Evolutionary conservation across 495 filamentous ascomycete species (phyloP), one percentile per base, ranked within the genome.

Genomic region (Annulohypoxylon stygium): DNA sequence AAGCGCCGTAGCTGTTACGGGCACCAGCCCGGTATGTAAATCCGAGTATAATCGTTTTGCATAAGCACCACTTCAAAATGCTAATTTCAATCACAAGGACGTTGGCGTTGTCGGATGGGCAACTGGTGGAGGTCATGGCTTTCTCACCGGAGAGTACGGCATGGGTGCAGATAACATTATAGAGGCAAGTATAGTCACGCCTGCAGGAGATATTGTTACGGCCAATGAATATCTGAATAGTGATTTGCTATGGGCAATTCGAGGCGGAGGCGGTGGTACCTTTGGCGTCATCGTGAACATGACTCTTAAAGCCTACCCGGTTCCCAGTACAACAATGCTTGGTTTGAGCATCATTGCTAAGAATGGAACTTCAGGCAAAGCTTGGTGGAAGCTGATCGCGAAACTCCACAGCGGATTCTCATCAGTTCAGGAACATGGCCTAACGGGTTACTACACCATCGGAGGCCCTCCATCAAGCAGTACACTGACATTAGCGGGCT

Each of bases 121-220:
- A 16, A 86, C 88, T 71, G 89, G 89, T 4, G 90, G 90, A 20
- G 91, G 91, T 3, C 90, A 92, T 67, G 79, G 80, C 18, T 20
- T 72, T 33, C 51, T 86, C 16, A 80, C 80, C 0, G 74, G 73
- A 9, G 48, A 75, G 2, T 81, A 82, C 34, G 86, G 86, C 7
- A 78, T 88, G 30, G 85, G 76, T 2, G 82, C 84, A 10, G 83
- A 85, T 50, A 80, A 84, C 2, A 76, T 83, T 7, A 70, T 83
- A 5, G 76, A 83, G 50, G 79, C 77, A 11, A 81, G 78, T 37
- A 82, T 89, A 25, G 85, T 89, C 4, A 78, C 84, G 0, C 75
- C 83, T n/a, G 78, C 82, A 25, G 87, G 86, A 10, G 64, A 74
- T 7, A 76, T 85, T 36, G 77, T 85, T 5, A 85, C 79, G 0